Base-by-base conservation (phyloP, 768 basidiomycete species). In the Hypholoma sublateritium region DNA sequence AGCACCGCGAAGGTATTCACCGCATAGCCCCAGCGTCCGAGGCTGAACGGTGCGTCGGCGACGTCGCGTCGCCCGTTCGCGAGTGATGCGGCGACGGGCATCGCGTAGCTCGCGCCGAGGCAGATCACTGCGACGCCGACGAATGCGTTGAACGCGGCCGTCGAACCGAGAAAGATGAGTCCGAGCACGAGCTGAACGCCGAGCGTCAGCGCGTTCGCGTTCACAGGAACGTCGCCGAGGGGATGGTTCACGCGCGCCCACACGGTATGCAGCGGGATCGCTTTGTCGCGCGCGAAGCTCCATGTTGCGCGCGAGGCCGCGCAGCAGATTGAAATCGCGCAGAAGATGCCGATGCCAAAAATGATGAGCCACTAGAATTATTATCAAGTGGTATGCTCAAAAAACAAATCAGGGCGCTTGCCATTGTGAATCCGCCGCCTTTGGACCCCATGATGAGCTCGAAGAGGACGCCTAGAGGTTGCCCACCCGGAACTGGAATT, bases 241-340 rank as follows among this genome's bases (percentile, higher is more conserved):
- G 72, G 57, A 7, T 70, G 66, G 41, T 74, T 72, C 63, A 88
- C 74, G 48, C 70, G 71, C 6, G 79, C 70, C 72, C 86, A 86
- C 55, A 73, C 63, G 11, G 57, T 48, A 35, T 80, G 76, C 43
- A 81, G 77, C 1, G 86, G 87, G 41, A 88, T 82, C 1, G 83
- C 87, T 57, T 78, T 78, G 70, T 88, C 87, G 2, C 87, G 78
- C 0, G 86, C 82, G 66, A 89, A 88, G 45, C 83, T 83, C 87
- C 86, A 88, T 2, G 86, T 87, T 28, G 83, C 81, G 16, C 87
- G 81, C 12, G 86, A 87, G 36, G 86, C 83, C 8, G 85, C 86
- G 51, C 83, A 86, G 39, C 81, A 80, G 59, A 84, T 83, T 16
- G 87, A 87, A 55, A 88, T 82, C 37, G 83, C 79, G 53, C 86